Conservation (phyloP, 805 yeast genomes). For the Zygotorulaspora florentina region DNA sequence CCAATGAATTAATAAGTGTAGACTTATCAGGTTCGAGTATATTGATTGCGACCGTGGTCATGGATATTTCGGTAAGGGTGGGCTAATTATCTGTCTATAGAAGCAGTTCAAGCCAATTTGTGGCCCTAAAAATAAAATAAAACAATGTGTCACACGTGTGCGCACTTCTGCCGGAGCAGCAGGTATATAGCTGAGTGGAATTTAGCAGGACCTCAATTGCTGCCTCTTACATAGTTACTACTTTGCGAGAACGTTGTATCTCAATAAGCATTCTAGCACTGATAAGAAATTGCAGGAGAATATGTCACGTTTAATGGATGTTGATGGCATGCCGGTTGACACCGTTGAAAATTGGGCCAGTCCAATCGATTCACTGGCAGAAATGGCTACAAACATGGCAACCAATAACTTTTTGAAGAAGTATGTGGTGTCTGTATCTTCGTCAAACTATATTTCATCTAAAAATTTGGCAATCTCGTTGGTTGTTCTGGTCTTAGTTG, state of each 20-base stretch:
- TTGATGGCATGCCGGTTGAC: not conserved
- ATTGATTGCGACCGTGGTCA: not conserved
- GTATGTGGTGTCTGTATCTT: slow-evolving; percentile 3
- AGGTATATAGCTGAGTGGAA: too few relatives aligned
- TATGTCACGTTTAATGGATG: not conserved
- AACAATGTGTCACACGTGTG: not conserved
- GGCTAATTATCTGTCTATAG: too few relatives aligned
- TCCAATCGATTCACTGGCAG: slow-evolving; percentile 5
- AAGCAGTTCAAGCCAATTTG: not conserved
- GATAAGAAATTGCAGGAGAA: not conserved
- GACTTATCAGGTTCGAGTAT: not conserved
- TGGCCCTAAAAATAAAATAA: not conserved
- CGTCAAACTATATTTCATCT: slow-evolving; percentile 4
- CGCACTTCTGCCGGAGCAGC: too few relatives aligned
- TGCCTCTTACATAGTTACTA: too few relatives aligned
- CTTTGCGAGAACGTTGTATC: too few relatives aligned
- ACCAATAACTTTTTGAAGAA: slow-evolving; percentile 5
- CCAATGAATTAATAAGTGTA: not conserved
- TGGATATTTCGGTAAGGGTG: not conserved
- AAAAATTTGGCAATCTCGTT: not conserved
- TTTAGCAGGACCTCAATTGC: too few relatives aligned
- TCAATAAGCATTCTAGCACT: too few relatives aligned
- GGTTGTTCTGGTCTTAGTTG: not conserved
- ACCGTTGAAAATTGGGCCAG: slow-evolving; percentile 3
- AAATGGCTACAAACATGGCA: slow-evolving; percentile 3